Evolutionary conservation across 2,329 filamentous ascomycete species (phyloP).

Genomic region (Emmonsia crescens): DNA sequence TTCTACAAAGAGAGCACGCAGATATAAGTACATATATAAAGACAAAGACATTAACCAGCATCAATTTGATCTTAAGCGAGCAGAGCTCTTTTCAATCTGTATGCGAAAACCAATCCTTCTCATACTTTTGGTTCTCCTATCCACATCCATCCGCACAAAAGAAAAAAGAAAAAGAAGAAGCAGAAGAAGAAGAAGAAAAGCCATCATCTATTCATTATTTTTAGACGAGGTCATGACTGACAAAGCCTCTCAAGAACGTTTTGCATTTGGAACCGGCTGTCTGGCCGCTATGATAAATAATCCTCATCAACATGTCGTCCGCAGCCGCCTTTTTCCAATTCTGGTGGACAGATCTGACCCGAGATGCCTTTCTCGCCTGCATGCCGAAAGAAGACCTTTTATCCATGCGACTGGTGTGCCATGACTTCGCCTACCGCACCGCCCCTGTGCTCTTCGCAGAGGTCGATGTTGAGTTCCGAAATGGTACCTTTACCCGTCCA

Average conservation of each 20-base stretch:
- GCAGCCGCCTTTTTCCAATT: conserved; percentile 22
- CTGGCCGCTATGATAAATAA: conserved; percentile 4
- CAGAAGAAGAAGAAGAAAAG: background rate
- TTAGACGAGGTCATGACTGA: conserved; percentile 4
- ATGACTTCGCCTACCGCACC: conserved; percentile 23
- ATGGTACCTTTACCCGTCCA: conserved; percentile 65
- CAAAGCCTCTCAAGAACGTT: background rate
- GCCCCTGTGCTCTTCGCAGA: conserved; percentile 33
- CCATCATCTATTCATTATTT: background rate
- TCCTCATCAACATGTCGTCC: conserved; percentile 8
- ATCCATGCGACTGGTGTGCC: conserved; percentile 27
- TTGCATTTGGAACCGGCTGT: background rate
- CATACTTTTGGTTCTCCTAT: background rate
- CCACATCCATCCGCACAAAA: background rate
- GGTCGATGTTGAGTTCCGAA: conserved; percentile 35
- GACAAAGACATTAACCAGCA: background rate
- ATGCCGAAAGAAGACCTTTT: conserved; percentile 24
- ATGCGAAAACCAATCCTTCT: background rate
- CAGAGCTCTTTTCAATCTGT: conserved; percentile 1
- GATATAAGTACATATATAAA: background rate
- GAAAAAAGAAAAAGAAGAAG: background rate
- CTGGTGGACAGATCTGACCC: conserved; percentile 27
- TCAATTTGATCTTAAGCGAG: background rate
- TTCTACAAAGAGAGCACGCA: background rate
- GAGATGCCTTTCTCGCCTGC: conserved; percentile 22